Evolutionary conservation across 192 early-diverging fungal genomes (phyloP).

Genomic region (Chytriomyces sp.): DNA sequence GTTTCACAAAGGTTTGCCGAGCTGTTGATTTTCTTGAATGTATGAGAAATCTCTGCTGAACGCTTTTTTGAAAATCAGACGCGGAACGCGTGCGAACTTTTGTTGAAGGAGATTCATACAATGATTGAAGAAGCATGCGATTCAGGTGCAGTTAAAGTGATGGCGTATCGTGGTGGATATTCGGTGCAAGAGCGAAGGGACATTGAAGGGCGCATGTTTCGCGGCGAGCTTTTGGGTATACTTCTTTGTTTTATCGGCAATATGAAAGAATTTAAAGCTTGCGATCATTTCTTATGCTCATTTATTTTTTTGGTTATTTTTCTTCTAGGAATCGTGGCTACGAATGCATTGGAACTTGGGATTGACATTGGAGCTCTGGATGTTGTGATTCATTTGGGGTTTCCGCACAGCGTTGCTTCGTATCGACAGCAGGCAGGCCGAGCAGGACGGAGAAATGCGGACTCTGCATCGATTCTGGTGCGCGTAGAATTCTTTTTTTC

Average conservation of each 20-base stretch:
- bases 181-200: conserved; percentile 63
- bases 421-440: conserved; percentile 78
- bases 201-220: conserved; percentile 74
- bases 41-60: background rate
- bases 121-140: background rate
- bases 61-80: conserved; percentile 51
- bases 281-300: background rate
- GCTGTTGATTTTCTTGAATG: background rate
- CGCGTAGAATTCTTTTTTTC: background rate
- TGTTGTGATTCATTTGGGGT: conserved; percentile 75
- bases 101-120: conserved; percentile 38
- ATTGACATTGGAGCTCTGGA: conserved; percentile 79
- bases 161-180: conserved; percentile 84
- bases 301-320: conserved; percentile 8
- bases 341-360: conserved; percentile 83
- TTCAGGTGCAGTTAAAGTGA: conserved; percentile 38
- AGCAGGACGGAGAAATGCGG: conserved; percentile 67
- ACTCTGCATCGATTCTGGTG: conserved; percentile 68
- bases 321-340: conserved; percentile 64
- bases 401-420: conserved; percentile 64
- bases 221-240: conserved; percentile 58
- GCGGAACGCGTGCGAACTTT: conserved; percentile 57
- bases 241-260: background rate
- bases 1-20: conserved; percentile 45
- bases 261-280: background rate